phyloP scores from a whole-genome alignment of 2,329 filamentous ascomycete genomes.

The Phaeophleospora eucalypticola region DNA sequence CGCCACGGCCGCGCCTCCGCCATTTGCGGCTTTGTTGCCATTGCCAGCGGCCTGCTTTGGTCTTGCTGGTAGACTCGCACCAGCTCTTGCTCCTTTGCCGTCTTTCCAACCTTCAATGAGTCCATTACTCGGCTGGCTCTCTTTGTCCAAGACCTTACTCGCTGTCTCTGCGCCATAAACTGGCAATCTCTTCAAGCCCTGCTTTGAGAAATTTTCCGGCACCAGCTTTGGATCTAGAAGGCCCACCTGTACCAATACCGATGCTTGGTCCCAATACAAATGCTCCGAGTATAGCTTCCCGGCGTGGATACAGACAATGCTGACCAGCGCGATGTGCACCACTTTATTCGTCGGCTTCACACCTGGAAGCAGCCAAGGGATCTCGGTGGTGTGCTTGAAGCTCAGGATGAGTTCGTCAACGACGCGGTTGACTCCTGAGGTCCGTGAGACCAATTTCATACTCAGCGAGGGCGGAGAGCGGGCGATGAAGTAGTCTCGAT shows the following conservation, averaged over 20 bases:
- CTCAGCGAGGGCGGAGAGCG: slow-evolving; percentile 51
- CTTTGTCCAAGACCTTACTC: slow-evolving; percentile 39
- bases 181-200: slow-evolving; percentile 42
- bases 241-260: slow-evolving; percentile 54
- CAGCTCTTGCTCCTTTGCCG: slow-evolving; percentile 8
- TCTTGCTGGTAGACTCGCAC: slow-evolving; percentile 17
- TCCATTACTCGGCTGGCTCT: slow-evolving; percentile 39
- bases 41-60: slow-evolving; percentile 19
- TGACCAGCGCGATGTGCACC: slow-evolving; percentile 55
- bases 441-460: slow-evolving; percentile 53
- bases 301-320: slow-evolving; percentile 51
- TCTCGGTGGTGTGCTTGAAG: slow-evolving; percentile 54
- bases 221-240: slow-evolving; percentile 53
- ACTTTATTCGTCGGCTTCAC: slow-evolving; percentile 52
- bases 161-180: slow-evolving; percentile 40
- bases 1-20: too few species aligned
- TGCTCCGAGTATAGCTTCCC: slow-evolving; percentile 54
- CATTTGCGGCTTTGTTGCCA: not conserved
- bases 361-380: slow-evolving; percentile 57
- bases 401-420: slow-evolving; percentile 57
- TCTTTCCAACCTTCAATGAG: slow-evolving; percentile 35
- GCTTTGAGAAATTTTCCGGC: slow-evolving; percentile 39
- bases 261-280: slow-evolving; percentile 59
- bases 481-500: slow-evolving; percentile 54
- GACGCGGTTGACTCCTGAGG: slow-evolving; percentile 53